Conservation (phyloP, 768 basidiomycete genomes). For the Tremella mesenterica region DNA sequence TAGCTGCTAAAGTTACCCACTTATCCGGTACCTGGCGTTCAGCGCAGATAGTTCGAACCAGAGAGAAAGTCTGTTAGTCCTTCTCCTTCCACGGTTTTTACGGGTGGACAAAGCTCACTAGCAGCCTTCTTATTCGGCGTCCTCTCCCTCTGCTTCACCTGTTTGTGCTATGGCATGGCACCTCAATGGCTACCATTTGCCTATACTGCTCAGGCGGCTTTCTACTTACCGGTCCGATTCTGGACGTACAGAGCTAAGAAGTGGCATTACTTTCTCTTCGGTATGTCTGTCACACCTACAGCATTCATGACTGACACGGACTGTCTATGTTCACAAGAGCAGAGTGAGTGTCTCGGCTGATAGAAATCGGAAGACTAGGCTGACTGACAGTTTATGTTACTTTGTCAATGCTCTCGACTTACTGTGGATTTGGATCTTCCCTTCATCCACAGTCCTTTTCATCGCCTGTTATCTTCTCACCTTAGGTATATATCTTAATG, state of each 20-base stretch:
- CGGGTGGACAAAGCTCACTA: slow-evolving; percentile 46
- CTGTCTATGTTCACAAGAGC: no score
- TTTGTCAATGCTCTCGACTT: slow-evolving; percentile 86
- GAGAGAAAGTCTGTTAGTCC: slow-evolving; percentile 49
- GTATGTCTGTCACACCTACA: slow-evolving; percentile 37
- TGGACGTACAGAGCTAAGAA: slow-evolving; percentile 84
- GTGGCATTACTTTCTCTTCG: slow-evolving; percentile 92
- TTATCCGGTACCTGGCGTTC: slow-evolving; percentile 86
- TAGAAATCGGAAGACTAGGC: slow-evolving; percentile 2
- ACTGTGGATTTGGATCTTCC: slow-evolving; percentile 83
- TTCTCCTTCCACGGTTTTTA: slow-evolving; percentile 65
- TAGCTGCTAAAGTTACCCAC: slow-evolving; percentile 66
- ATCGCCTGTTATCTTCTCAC: slow-evolving; percentile 87
- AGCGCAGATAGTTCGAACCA: slow-evolving; percentile 48
- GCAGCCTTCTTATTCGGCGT: slow-evolving; percentile 85
- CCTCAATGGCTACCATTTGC: slow-evolving; percentile 84
- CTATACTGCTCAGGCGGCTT: slow-evolving; percentile 68
- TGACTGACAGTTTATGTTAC: slow-evolving; percentile 57
- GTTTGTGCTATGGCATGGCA: slow-evolving; percentile 76
- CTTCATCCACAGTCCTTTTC: slow-evolving; percentile 66
- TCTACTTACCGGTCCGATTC: slow-evolving; percentile 70
- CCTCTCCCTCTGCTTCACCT: slow-evolving; percentile 73
- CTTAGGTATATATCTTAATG: slow-evolving; percentile 50
- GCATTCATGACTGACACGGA: neutral
- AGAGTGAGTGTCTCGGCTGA: slow-evolving; percentile 14